phyloP scores from a whole-genome alignment of 1,139 yeast genomes.

The Magnusiomyces sp. region DNA sequence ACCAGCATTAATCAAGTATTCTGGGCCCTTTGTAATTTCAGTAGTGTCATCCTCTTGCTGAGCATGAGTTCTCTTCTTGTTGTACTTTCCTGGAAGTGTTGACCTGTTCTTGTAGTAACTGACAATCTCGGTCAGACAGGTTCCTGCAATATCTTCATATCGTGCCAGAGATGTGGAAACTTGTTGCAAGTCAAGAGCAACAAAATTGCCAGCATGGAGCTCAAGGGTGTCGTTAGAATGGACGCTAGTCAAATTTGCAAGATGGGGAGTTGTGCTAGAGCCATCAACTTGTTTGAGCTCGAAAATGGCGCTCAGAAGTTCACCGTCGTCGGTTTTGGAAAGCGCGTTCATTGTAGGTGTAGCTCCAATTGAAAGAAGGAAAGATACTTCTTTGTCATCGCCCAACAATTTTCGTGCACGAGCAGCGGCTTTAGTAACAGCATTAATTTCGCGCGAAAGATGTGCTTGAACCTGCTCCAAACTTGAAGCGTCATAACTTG shows the following conservation, averaged over 20 bases:
- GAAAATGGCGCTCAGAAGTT: neutral
- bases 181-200: slow-evolving; percentile 69
- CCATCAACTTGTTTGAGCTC: neutral
- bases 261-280: no score
- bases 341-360: slow-evolving; percentile 75
- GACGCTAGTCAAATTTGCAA: no score
- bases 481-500: slow-evolving; percentile 50
- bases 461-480: slow-evolving; percentile 41
- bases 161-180: slow-evolving; percentile 54
- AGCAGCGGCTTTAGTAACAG: slow-evolving; percentile 48
- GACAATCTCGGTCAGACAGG: slow-evolving; percentile 54
- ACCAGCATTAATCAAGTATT: slow-evolving; percentile 63
- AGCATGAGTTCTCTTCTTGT: neutral
- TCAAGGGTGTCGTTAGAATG: slow-evolving; percentile 43
- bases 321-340: slow-evolving; percentile 22
- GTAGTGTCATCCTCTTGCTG: slow-evolving; percentile 17
- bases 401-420: slow-evolving; percentile 28
- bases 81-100: slow-evolving; percentile 38
- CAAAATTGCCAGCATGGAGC: slow-evolving; percentile 72
- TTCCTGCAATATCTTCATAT: slow-evolving; percentile 43
- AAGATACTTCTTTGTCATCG: slow-evolving; percentile 18
- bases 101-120: slow-evolving; percentile 38
- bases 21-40: slow-evolving; percentile 38
- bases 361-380: slow-evolving; percentile 60
- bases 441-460: slow-evolving; percentile 47